Evolutionary conservation across 257 asterid species (phyloP).

Genomic region (Ligustrum vulgare): DNA sequence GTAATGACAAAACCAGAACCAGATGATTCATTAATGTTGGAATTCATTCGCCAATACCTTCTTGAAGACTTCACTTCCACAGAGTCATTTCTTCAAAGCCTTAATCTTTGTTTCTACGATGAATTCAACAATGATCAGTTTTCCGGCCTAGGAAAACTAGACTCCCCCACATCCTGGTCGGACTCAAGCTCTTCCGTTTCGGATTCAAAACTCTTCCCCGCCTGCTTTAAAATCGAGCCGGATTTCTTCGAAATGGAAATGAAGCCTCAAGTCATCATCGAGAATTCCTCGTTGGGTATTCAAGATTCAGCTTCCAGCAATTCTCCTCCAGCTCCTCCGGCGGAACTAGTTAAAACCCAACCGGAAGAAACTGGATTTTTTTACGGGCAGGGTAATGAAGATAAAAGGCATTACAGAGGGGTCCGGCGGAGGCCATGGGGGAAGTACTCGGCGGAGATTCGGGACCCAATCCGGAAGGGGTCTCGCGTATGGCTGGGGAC

Average conservation of each 20-base stretch:
- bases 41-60: constrained; percentile 57
- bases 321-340: neutral
- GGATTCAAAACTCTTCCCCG: constrained; percentile 23
- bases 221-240: constrained; percentile 23
- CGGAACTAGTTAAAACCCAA: constrained; percentile 9
- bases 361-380: neutral
- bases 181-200: constrained; percentile 28
- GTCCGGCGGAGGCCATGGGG: constrained; percentile 96
- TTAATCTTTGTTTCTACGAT: constrained; percentile 34
- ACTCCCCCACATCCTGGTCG: constrained; percentile 37
- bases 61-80: constrained; percentile 46
- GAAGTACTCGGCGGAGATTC: constrained; percentile 82
- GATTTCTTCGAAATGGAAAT: constrained; percentile 33
- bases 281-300: neutral
- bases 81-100: constrained; percentile 43
- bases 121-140: constrained; percentile 4
- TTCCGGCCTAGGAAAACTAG: constrained; percentile 19
- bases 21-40: constrained; percentile 40
- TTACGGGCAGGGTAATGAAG: constrained; percentile 5
- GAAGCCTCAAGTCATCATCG: constrained; percentile 19
- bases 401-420: constrained; percentile 56
- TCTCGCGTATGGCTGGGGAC: constrained; percentile 86
- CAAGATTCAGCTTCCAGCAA: neutral
- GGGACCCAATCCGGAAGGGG: constrained; percentile 76
- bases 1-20: constrained; percentile 30